Percentiles rank a stretch among this genome's conserved stretches.
Conservation (phyloP, 495 filamentous ascomycete species). For the Aspergillus homomorphus region DNA sequence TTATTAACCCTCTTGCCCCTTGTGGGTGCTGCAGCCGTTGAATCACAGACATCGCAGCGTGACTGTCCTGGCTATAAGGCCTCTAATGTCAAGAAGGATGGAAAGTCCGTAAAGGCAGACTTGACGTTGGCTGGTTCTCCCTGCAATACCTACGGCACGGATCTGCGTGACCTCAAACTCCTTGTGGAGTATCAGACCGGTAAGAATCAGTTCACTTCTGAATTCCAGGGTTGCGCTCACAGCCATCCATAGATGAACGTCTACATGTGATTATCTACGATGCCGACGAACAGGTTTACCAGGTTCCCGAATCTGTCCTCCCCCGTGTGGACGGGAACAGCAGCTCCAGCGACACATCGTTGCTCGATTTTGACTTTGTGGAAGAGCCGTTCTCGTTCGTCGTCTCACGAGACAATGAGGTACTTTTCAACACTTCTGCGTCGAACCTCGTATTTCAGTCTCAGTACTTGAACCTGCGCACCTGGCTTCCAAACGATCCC, state of each 20-base stretch:
- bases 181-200: slow-evolving; percentile 73
- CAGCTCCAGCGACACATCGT: slow-evolving; percentile 24
- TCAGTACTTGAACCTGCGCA: slow-evolving; percentile 72
- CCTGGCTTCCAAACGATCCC: slow-evolving; percentile 61
- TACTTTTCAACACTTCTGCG: slow-evolving; percentile 75
- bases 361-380: slow-evolving; percentile 62
- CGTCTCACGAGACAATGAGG: slow-evolving; percentile 61
- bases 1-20: slow-evolving; percentile 32
- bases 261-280: slow-evolving; percentile 85
- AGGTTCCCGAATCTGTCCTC: slow-evolving; percentile 71
- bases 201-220: slow-evolving; percentile 34
- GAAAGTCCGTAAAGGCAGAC: slow-evolving; percentile 48
- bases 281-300: slow-evolving; percentile 67
- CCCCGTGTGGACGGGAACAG: slow-evolving; percentile 50
- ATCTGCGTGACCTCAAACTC: slow-evolving; percentile 62
- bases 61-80: slow-evolving; percentile 72
- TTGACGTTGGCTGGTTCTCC: slow-evolving; percentile 62
- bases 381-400: slow-evolving; percentile 73
- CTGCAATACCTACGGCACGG: slow-evolving; percentile 70
- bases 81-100: slow-evolving; percentile 54
- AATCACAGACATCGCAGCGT: slow-evolving; percentile 16
- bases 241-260: slow-evolving; percentile 53
- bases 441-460: slow-evolving; percentile 71
- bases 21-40: slow-evolving; percentile 32
- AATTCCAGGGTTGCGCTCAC: background rate